Percentiles rank a stretch among this genome's conserved stretches.
phyloP scores from a whole-genome alignment of 1,284 basidiomycete genomes.

The Ceratobasidium sp. region DNA sequence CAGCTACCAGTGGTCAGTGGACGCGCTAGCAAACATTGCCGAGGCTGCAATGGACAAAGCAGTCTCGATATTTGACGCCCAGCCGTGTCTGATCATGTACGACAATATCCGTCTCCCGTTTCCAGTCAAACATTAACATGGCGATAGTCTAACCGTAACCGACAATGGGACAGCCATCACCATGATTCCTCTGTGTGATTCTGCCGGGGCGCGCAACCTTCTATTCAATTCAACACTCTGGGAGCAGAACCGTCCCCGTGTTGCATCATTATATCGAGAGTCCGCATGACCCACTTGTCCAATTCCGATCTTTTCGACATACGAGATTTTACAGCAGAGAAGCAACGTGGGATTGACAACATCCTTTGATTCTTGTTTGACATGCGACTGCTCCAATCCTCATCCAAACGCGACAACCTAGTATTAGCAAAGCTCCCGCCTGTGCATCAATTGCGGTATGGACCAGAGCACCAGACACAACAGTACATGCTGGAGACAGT shows the following conservation, averaged over 20 bases:
- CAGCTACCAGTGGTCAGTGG: constrained; percentile 7
- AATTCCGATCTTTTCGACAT: background rate
- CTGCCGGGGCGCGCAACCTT: background rate
- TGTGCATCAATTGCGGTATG: background rate
- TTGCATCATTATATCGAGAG: background rate
- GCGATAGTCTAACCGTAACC: background rate
- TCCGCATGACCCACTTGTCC: background rate
- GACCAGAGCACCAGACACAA: background rate
- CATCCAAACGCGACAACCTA: background rate
- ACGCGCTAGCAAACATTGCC: background rate
- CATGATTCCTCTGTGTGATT: background rate
- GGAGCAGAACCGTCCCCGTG: background rate
- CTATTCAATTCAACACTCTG: background rate
- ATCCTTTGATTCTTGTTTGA: background rate
- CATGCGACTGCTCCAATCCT: background rate
- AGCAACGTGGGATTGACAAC: background rate
- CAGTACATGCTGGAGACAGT: background rate
- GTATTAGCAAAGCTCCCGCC: background rate
- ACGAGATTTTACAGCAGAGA: background rate
- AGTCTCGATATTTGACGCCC: background rate
- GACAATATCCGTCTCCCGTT: constrained; percentile 22
- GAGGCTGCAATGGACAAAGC: background rate
- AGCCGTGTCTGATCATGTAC: background rate
- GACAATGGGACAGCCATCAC: constrained; percentile 18
- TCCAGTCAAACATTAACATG: background rate